Percentiles rank a stretch among this genome's conserved stretches.
Conservation (phyloP, 805 yeast genomes). For the Sugiyamaella valdiviana region DNA sequence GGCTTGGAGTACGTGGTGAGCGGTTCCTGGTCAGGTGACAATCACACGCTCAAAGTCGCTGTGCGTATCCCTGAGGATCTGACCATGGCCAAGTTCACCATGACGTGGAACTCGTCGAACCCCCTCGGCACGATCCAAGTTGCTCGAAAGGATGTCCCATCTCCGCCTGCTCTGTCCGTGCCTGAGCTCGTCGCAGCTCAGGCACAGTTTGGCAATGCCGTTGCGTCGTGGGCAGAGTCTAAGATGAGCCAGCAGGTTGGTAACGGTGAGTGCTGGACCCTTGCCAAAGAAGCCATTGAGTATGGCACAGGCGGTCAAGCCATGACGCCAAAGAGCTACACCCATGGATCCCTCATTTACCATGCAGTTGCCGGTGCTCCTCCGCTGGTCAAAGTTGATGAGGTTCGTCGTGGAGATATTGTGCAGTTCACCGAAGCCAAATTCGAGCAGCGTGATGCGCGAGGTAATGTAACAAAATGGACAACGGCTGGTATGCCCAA, state of each 20-base stretch:
- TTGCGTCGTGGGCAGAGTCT: conserved; percentile 33
- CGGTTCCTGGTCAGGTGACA: conserved; percentile 16
- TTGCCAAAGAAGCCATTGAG: conserved; percentile 32
- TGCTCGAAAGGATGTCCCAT: conserved; percentile 33
- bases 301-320: conserved; percentile 23
- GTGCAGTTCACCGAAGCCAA: conserved; percentile 29
- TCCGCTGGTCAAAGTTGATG: conserved; percentile 18
- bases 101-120: conserved; percentile 30
- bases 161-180: conserved; percentile 34
- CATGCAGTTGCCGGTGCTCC: conserved; percentile 11
- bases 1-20: conserved; percentile 24
- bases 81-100: conserved; percentile 26
- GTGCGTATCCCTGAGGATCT: conserved; percentile 30
- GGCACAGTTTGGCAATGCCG: conserved; percentile 27
- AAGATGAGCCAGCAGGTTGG: conserved; percentile 31
- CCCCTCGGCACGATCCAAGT: conserved; percentile 34
- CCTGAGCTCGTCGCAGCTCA: conserved; percentile 25
- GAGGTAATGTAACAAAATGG: conserved; percentile 15
- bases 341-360: conserved; percentile 28
- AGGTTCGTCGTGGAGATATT: conserved; percentile 33
- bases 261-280: conserved; percentile 38
- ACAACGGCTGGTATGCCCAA: conserved; percentile 30
- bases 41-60: conserved; percentile 20
- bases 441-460: conserved; percentile 19
- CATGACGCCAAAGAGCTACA: conserved; percentile 27